These are phyloP conservation scores for Psilocybe azurescens DNA, from an alignment of 768 basidiomycete genomes.

Conservation along the genomic window DNA sequence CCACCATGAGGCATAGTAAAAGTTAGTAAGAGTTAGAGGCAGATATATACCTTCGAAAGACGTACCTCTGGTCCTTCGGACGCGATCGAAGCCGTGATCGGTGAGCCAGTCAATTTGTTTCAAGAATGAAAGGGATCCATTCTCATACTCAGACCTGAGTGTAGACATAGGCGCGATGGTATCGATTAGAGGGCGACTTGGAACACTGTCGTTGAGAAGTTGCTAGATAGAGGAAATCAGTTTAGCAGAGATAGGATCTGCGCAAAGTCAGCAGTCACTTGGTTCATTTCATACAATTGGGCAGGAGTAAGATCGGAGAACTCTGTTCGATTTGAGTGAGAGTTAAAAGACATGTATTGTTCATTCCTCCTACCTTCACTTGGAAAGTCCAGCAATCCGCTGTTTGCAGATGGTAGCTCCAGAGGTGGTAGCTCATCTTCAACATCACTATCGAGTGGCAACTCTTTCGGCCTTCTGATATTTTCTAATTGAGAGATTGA, in stretches of 20 bases:
- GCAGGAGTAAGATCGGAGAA: slow-evolving; percentile 23
- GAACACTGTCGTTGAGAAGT: slow-evolving; percentile 41
- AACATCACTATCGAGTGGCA: not conserved
- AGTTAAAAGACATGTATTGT: not conserved
- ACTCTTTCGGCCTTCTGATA: slow-evolving; percentile 1
- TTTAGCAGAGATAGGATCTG: not conserved
- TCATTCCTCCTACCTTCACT: slow-evolving; percentile 13
- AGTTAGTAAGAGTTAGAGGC: not conserved
- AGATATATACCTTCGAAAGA: slow-evolving; percentile 8
- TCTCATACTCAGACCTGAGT: slow-evolving; percentile 71
- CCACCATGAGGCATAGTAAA: not conserved
- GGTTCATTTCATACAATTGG: slow-evolving; percentile 31
- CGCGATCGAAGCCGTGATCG: slow-evolving; percentile 61
- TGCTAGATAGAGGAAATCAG: slow-evolving; percentile 21
- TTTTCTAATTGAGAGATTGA: not conserved
- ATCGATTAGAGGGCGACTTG: slow-evolving; percentile 58
- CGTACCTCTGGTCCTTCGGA: slow-evolving; percentile 77
- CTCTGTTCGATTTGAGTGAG: not conserved
- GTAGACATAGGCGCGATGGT: slow-evolving; percentile 53
- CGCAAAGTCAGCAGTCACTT: slow-evolving; percentile 15
- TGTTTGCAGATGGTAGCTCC: not conserved
- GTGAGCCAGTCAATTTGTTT: slow-evolving; percentile 78
- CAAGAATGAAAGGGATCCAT: slow-evolving; percentile 61
- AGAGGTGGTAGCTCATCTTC: not conserved
- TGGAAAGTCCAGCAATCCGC: not conserved